Percentiles rank a stretch among this genome's conserved stretches.
Evolutionary conservation across 768 basidiomycete species (phyloP).

Genomic region (Chalciporus pseudorubinellus): DNA sequence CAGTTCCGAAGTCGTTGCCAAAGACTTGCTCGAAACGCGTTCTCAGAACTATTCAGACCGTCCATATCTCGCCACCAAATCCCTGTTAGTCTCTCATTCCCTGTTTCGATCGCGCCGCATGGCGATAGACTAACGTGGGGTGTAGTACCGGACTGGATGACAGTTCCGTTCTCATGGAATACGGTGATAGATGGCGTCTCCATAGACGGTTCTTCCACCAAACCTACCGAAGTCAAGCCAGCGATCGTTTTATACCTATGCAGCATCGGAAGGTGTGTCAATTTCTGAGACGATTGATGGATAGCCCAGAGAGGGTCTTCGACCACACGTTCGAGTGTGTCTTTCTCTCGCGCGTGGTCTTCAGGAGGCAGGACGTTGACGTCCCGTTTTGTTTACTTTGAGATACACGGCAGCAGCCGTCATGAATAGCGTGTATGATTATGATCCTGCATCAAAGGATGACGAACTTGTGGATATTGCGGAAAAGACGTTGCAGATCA

Average conservation of each 20-base stretch:
- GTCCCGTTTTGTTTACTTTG: not conserved
- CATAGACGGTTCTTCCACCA: slow-evolving; percentile 26
- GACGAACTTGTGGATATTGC: slow-evolving; percentile 7
- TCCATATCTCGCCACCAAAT: slow-evolving; percentile 29
- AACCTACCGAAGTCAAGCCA: slow-evolving; percentile 15
- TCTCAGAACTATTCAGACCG: slow-evolving; percentile 49
- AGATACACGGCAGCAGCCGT: slow-evolving; percentile 10
- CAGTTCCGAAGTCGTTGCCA: slow-evolving; percentile 37
- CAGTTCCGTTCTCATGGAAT: slow-evolving; percentile 20
- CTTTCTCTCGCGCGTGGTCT: not conserved
- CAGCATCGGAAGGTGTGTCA: slow-evolving; percentile 28
- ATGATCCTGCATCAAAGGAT: slow-evolving; percentile 3
- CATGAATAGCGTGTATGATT: slow-evolving; percentile 9
- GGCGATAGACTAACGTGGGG: not conserved
- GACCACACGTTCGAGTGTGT: slow-evolving; percentile 31
- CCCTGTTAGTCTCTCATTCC: slow-evolving; percentile 5
- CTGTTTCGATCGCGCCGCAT: not conserved
- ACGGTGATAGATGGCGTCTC: slow-evolving; percentile 29
- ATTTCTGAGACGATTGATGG: slow-evolving; percentile 31
- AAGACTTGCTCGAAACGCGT: slow-evolving; percentile 33
- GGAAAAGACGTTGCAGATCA: slow-evolving; percentile 1
- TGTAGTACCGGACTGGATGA: slow-evolving; percentile 4
- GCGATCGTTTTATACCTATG: slow-evolving; percentile 24
- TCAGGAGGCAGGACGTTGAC: not conserved
- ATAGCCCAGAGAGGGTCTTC: slow-evolving; percentile 29